Evolutionary conservation across 2,329 filamentous ascomycete species (phyloP).

Genomic region (Triangularia setosa): DNA sequence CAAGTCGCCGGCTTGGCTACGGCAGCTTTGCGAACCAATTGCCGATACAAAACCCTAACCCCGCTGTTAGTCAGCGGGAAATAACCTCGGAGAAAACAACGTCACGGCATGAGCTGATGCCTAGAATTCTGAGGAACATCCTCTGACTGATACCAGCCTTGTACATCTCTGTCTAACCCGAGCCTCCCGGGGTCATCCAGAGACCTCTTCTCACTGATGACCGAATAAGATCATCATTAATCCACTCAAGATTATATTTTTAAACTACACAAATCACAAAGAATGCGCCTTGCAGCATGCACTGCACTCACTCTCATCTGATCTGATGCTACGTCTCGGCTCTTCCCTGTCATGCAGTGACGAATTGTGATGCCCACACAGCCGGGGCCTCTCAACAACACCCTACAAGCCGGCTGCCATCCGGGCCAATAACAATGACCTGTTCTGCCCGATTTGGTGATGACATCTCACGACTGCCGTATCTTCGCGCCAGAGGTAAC

Average conservation of each 20-base stretch:
- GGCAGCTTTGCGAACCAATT: not conserved
- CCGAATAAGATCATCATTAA: not conserved
- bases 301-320: not conserved
- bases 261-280: not conserved
- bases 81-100: not conserved
- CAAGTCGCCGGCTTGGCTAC: slow-evolving; percentile 7
- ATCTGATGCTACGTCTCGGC: not conserved
- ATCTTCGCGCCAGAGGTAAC: not conserved
- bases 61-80: not conserved
- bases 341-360: not conserved
- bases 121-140: not conserved
- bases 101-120: not conserved
- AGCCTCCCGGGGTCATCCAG: not conserved
- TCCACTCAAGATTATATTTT: not conserved
- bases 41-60: slow-evolving; percentile 1
- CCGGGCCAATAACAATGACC: not conserved
- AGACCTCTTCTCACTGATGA: too few species aligned
- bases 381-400: not conserved
- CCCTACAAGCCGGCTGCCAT: not conserved
- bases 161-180: not conserved
- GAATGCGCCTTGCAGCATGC: not conserved
- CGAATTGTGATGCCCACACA: not conserved
- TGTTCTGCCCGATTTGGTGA: not conserved
- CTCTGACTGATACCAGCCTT: not conserved
- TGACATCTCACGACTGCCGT: not conserved